Base-by-base conservation (phyloP, 2,329 filamentous ascomycete genomes). In the Phialocephala subalpina region DNA sequence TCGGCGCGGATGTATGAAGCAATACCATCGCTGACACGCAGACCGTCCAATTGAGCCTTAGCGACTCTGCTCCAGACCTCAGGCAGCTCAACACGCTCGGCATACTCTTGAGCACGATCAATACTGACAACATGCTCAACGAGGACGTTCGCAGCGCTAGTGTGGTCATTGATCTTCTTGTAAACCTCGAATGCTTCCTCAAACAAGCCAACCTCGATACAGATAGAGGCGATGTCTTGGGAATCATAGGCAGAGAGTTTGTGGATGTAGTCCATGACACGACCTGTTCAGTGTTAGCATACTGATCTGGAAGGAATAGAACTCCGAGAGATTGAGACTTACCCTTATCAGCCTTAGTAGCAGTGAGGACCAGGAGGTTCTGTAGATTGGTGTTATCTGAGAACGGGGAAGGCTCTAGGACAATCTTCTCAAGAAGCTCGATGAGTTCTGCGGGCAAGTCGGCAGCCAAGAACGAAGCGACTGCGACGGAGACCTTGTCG, bases 11-110 rank as follows among this genome's bases (percentile, higher is more conserved):
- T 97, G 81, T 99, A 99, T 0, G 96, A 98, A 67, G 97, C 94
- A 71, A 99, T 97, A 52, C 93, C 89, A 81, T 99, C 96, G 60
- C 90, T 89, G 35, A 99, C 90, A 67, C 96, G 93, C 42, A 99
- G 90, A 73, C 96, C 96, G 78, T 99, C 96, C 64, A 99, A 87
- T 82, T 99, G 96, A 63, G 96, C 95, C 85, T 99, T 99, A 70
- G 93, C 96, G 72, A 99, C 95, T 83, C 92, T 94, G 84, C 94
- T 98, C 96, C 96, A 99, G 29, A 99, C 96, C 75, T 97, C 94
- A 2, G 96, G 92, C 67, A 94, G 82, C 74, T 99, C 96, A 65
- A 99, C 92, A 69, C 94, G 92, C 76, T 99, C 96, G 20, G 96
- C 97, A 77, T 96, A 99, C 49, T 94, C 93, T 77, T 97, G 94